phyloP scores from a whole-genome alignment of 2,329 filamentous ascomycete genomes.

The Lasiodiplodia citricola region DNA sequence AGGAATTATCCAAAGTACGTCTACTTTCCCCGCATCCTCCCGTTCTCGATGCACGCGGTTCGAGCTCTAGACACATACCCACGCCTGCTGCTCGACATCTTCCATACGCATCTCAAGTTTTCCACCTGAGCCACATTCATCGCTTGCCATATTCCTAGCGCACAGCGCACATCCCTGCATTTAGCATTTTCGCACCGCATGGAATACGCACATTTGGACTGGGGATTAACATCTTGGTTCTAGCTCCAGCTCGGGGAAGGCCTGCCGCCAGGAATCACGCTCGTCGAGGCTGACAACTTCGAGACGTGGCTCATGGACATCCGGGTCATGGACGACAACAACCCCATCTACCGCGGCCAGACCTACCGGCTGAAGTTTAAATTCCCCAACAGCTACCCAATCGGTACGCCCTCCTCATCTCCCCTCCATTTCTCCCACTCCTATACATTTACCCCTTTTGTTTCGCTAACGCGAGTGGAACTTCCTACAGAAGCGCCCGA shows the following conservation, averaged over 20 bases:
- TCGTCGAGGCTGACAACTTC: slow-evolving; percentile 81
- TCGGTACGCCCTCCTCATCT: slow-evolving; percentile 64
- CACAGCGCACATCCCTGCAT: neutral
- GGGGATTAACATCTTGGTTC: neutral
- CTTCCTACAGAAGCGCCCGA: slow-evolving; percentile 79
- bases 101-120: neutral
- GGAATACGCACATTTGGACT: neutral
- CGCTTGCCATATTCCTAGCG: neutral
- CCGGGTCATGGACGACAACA: slow-evolving; percentile 82
- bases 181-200: neutral
- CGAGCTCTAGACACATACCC: neutral
- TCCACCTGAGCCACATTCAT: neutral
- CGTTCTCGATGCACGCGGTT: neutral
- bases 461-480: neutral
- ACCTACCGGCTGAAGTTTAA: slow-evolving; percentile 85
- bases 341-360: slow-evolving; percentile 83
- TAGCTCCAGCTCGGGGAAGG: slow-evolving; percentile 58
- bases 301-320: slow-evolving; percentile 95
- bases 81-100: neutral
- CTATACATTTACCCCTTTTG: no score
- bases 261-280: slow-evolving; percentile 71
- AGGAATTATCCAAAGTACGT: slow-evolving; percentile 33
- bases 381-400: slow-evolving; percentile 85
- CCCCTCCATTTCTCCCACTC: neutral
- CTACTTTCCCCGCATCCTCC: neutral